These are phyloP conservation scores for Lasiosphaeriaceae sp. DNA, from an alignment of 495 filamentous ascomycete genomes.

Conservation along the genomic window DNA sequence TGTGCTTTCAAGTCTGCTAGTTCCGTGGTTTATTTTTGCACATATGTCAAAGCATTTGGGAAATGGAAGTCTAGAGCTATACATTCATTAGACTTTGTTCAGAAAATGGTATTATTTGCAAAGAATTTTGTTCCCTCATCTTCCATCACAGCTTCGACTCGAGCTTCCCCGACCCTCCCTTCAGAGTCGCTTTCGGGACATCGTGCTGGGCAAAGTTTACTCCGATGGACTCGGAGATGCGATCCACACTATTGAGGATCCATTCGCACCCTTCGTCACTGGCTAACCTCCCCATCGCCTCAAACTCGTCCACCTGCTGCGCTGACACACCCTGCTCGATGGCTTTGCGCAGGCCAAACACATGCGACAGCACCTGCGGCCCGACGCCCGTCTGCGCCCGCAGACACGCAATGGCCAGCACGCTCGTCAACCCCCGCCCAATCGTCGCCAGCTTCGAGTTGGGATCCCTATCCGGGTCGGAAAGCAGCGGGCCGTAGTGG, in stretches of 20 bases:
- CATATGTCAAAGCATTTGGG: too few relatives aligned
- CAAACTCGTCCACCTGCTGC: conserved; percentile 35
- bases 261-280: conserved; percentile 69
- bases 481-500: conserved; percentile 67
- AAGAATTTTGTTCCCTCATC: background rate
- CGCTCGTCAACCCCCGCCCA: conserved; percentile 60
- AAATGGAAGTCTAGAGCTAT: too few relatives aligned
- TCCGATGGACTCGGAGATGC: conserved; percentile 61
- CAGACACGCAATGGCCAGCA: conserved; percentile 67
- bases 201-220: conserved; percentile 56
- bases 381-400: conserved; percentile 73
- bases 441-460: conserved; percentile 39
- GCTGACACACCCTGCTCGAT: conserved; percentile 60
- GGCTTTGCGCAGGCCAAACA: conserved; percentile 71
- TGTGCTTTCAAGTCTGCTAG: too few relatives aligned
- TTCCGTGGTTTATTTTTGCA: too few relatives aligned
- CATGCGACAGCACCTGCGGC: conserved; percentile 71
- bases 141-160: conserved; percentile 9
- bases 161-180: too few relatives aligned
- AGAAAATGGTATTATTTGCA: too few relatives aligned
- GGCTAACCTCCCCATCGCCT: conserved; percentile 47
- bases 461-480: conserved; percentile 52
- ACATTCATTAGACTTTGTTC: too few relatives aligned
- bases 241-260: conserved; percentile 66
- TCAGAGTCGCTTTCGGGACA: conserved; percentile 23